A percentile compares a stretch with the other conserved stretches of the same genome.
Conservation (phyloP, 176 grass and related monocot species). For the Thalia dealbata region DNA sequence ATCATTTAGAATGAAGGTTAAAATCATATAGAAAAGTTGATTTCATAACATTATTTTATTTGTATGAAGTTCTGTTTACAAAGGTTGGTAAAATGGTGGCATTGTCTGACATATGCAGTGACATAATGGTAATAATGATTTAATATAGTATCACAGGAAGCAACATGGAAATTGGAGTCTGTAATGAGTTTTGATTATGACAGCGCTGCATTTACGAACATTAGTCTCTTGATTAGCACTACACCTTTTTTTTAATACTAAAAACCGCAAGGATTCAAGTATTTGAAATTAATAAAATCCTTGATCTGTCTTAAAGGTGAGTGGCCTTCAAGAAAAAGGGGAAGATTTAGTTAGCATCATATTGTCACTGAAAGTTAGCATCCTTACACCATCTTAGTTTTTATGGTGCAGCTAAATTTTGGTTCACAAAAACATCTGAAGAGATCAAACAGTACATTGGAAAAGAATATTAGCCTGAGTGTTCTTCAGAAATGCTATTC, state of each 20-base stretch:
- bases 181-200: neutral
- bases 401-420: slow-evolving; percentile 35
- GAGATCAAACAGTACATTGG: slow-evolving; percentile 50
- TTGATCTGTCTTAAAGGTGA: no score
- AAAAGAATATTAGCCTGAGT: slow-evolving; percentile 88
- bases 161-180: neutral
- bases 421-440: slow-evolving; percentile 31
- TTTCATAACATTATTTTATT: no score
- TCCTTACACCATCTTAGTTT: slow-evolving; percentile 2
- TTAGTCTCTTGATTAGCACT: neutral
- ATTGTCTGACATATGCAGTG: no score
- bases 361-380: no score
- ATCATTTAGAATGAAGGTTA: no score
- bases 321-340: no score
- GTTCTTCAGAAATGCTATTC: slow-evolving; percentile 90
- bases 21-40: no score
- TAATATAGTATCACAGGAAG: no score
- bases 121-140: no score
- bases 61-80: no score
- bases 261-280: neutral
- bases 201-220: neutral
- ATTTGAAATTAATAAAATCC: neutral
- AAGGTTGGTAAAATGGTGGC: no score
- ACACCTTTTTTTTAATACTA: neutral
- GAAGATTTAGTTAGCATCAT: no score